Base-by-base conservation (phyloP, 2,329 filamentous ascomycete species). In the Monosporascus sp. region DNA sequence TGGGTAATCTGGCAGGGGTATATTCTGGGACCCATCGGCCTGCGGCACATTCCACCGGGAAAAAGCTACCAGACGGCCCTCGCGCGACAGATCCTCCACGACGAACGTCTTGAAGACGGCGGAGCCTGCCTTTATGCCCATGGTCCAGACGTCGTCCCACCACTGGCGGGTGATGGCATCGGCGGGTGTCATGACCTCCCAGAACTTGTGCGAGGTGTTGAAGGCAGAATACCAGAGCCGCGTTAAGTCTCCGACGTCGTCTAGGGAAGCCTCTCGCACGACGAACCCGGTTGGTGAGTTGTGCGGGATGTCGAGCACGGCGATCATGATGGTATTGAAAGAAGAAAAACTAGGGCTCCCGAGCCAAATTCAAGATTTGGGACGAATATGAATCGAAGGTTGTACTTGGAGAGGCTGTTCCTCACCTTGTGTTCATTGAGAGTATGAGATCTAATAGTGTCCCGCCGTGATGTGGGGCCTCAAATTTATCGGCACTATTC, bases 161-260 rank as follows among this genome's bases (percentile, higher is more conserved):
- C 56, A 58, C 31, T 56, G 49, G 20, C 51, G 54, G 18, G 56
- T 56, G 2, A 24, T 7, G 3, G 52, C n/a, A 39, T 54, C 52
- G 9, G 51, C 36, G 7, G 56, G 54, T 4, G 48, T 53, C 11
- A 45, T 48, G 15, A 50, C 47, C 7, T 51, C 24, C 39, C 51
- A 57, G 20, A 58, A 51, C 18, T 35, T 20, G 18, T 58, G 51
- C 14, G 52, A 49, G 20, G 48, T 27, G 24, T 58, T 51, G 39
- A 58, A 58, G 5, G 56, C 44, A 11, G 54, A 46, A 39, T 56
- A 57, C 56, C 56, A 58, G 25, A 58, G 39, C 31, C 39, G 22
- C 6, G 53, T 57, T 7, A 57, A 20, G 18, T 47, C 36, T 18
- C 27, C 46, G 22, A 50, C 51, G n/a, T 57, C 55, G 6, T n/a